Evolutionary conservation across 1,139 yeast species (phyloP).

Genomic region (Kodamaea arcana): DNA sequence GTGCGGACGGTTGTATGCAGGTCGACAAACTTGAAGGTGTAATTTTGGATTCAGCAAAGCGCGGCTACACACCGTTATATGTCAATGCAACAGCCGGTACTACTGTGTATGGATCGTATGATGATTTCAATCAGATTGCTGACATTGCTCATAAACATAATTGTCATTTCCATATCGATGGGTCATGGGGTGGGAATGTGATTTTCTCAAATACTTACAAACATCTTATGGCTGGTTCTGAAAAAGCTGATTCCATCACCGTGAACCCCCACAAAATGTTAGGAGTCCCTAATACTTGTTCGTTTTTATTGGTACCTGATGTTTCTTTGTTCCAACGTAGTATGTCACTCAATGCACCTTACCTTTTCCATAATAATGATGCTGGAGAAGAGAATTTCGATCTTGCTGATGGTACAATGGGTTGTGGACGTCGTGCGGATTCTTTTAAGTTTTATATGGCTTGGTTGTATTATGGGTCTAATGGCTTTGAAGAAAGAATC

Average conservation of each 20-base stretch:
- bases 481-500: slow-evolving; percentile 54
- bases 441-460: slow-evolving; percentile 73
- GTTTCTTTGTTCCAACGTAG: slow-evolving; percentile 63
- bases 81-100: slow-evolving; percentile 87
- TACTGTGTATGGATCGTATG: slow-evolving; percentile 83
- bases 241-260: slow-evolving; percentile 74
- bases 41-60: slow-evolving; percentile 39
- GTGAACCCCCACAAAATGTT: slow-evolving; percentile 86
- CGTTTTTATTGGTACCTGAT: slow-evolving; percentile 71
- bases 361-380: slow-evolving; percentile 64
- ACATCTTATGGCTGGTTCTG: slow-evolving; percentile 52
- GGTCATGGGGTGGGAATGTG: slow-evolving; percentile 90
- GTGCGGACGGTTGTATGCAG: slow-evolving; percentile 53
- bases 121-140: slow-evolving; percentile 57
- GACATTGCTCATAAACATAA: slow-evolving; percentile 50
- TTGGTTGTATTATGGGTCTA: slow-evolving; percentile 75
- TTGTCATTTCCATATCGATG: slow-evolving; percentile 81
- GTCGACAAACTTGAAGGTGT: slow-evolving; percentile 41
- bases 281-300: slow-evolving; percentile 88
- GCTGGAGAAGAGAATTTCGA: slow-evolving; percentile 60
- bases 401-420: slow-evolving; percentile 89
- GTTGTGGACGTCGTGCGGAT: slow-evolving; percentile 86
- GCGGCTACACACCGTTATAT: slow-evolving; percentile 70
- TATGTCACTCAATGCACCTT: slow-evolving; percentile 76
- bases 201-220: slow-evolving; percentile 56